Evolutionary conservation across 2,329 filamentous ascomycete genomes (phyloP).

Genomic region (Epichloe amarillans): DNA sequence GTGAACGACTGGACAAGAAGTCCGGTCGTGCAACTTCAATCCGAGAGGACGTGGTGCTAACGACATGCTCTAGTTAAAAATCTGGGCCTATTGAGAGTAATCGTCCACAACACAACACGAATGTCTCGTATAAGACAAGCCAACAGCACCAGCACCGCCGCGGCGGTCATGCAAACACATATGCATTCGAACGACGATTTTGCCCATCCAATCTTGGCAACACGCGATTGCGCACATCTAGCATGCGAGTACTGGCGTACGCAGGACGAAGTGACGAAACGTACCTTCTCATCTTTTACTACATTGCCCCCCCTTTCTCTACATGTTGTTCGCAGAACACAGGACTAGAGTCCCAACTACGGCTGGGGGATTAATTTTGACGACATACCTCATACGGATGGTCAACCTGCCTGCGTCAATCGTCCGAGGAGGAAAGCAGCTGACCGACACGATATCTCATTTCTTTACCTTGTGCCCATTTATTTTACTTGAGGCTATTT

Average conservation of each 20-base stretch:
- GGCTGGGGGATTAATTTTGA: neutral
- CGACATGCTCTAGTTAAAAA: constrained; percentile 51
- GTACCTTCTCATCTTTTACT: constrained; percentile 19
- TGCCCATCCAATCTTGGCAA: constrained; percentile 16
- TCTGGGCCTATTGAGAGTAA: constrained; percentile 61
- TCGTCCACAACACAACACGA: constrained; percentile 11
- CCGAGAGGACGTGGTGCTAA: constrained; percentile 3
- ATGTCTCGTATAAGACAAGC: constrained; percentile 15
- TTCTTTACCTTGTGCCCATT: constrained; percentile 13
- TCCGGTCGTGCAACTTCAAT: neutral
- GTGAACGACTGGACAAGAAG: neutral
- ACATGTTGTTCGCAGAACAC: constrained; percentile 1
- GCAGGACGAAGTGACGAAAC: constrained; percentile 29
- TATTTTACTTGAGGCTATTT: constrained; percentile 5
- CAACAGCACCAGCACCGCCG: constrained; percentile 16
- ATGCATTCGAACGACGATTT: constrained; percentile 19
- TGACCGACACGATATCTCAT: constrained; percentile 23
- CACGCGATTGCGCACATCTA: constrained; percentile 16
- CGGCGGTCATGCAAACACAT: constrained; percentile 11
- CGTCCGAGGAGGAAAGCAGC: constrained; percentile 13
- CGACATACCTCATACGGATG: constrained; percentile 11
- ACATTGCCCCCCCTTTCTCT: constrained; percentile 7
- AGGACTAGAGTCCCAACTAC: neutral
- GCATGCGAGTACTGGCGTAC: constrained; percentile 23
- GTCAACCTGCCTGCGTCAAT: constrained; percentile 13